Conservation (phyloP, 495 filamentous ascomycete species). For the Echria macrotheca region DNA sequence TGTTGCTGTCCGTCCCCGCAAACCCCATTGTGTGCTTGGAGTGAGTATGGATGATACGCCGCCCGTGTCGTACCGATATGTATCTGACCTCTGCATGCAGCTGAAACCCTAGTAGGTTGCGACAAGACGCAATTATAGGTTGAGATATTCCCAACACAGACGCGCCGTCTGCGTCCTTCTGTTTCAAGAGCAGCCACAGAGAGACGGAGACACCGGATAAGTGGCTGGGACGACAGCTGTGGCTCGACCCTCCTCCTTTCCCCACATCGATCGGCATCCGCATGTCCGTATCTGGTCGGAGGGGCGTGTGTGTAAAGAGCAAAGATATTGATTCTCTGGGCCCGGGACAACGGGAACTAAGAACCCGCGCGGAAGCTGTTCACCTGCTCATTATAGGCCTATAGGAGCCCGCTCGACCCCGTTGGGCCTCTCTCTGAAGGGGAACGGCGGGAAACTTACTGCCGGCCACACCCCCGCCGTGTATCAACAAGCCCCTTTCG, state of each 20-base stretch:
- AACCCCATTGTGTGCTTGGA: too few relatives aligned
- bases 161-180: too few relatives aligned
- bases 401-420: neutral
- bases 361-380: conserved; percentile 2
- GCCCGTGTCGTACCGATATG: neutral
- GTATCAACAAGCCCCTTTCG: neutral
- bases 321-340: too few relatives aligned
- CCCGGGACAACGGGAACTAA: conserved; percentile 11
- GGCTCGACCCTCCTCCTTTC: neutral
- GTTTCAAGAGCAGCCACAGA: neutral
- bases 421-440: neutral
- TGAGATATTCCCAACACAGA: too few relatives aligned
- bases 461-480: neutral
- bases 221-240: neutral
- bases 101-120: neutral
- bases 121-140: too few relatives aligned
- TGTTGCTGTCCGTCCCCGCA: too few relatives aligned
- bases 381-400: too few relatives aligned
- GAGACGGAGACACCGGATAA: neutral
- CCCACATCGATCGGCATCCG: conserved; percentile 5
- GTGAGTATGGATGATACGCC: too few relatives aligned
- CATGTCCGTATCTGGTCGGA: conserved; percentile 7
- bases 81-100: neutral
- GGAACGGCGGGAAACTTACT: neutral
- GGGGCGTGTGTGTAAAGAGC: too few relatives aligned